Conservation (phyloP, 768 basidiomycete genomes). For the Antrodiella citrinella region DNA sequence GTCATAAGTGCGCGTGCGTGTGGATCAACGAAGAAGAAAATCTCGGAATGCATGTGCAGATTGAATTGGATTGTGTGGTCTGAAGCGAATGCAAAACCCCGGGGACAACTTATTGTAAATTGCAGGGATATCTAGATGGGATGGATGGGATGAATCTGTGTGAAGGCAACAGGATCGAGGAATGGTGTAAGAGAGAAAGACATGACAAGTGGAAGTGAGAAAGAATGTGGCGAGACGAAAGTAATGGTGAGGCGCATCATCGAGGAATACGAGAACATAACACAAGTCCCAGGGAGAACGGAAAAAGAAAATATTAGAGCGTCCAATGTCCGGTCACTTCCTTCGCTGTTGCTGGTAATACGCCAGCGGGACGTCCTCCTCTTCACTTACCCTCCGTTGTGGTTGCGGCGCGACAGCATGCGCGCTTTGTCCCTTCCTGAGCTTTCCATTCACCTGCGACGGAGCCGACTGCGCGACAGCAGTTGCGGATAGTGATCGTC, state of each 20-base stretch:
- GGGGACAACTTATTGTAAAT: conserved; percentile 8
- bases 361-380: conserved; percentile 77
- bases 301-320: background rate
- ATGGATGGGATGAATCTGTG: conserved; percentile 5
- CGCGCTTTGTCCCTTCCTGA: conserved; percentile 61
- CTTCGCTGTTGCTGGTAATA: conserved; percentile 67
- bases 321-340: background rate
- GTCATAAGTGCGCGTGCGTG: too few relatives aligned
- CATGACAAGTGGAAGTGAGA: conserved; percentile 1
- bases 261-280: background rate
- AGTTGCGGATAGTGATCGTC: conserved; percentile 69
- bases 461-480: conserved; percentile 36
- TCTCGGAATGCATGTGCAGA: too few relatives aligned
- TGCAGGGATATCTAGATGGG: conserved; percentile 21
- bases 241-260: background rate
- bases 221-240: conserved; percentile 7
- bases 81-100: background rate
- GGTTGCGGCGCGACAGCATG: conserved; percentile 37
- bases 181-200: conserved; percentile 1
- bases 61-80: too few relatives aligned
- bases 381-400: conserved; percentile 44
- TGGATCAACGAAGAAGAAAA: too few relatives aligned
- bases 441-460: conserved; percentile 39
- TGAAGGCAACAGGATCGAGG: conserved; percentile 6
- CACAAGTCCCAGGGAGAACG: background rate